Base-by-base conservation (phyloP, 306 rosid species). In the Ziziphus jujuba region DNA sequence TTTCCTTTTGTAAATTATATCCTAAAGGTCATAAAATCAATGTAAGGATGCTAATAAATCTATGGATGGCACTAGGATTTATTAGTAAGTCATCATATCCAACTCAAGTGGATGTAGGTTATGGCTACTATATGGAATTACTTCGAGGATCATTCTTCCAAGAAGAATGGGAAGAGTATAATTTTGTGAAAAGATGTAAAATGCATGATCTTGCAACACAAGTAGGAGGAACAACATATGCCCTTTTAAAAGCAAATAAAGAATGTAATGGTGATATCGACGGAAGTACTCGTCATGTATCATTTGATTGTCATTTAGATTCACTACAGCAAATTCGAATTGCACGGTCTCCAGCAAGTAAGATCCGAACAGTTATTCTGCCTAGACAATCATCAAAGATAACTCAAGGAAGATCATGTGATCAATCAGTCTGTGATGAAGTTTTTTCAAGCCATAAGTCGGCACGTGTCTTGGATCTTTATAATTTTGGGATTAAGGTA, bases 1-100 rank as follows among this genome's bases (percentile, higher is more conserved):
- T 34, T 34, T 3, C 38, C 38, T 34, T 3, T 34, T 34, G 38
- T 43, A 7, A 3, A 10, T 43, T 61, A 9, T 61, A 40, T 61
- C 66, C 52, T 40, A 43, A 61, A 21, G 53, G 22, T 22, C 40
- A 44, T 61, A 53, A 61, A 25, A 21, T 61, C 40, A 10, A 56
- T 14, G 61, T 56, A 2, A 9, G 12, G 1, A 34, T 3, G 3
- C 7, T 34, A 7, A 34, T 34, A 15, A 13, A 9, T 56, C 17
- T 56, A 9, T 56, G 61, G 61, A 28, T 28, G 17, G 28, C 61
- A 12, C 61, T 24, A 25, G 61, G 60, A 16, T 56, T 56, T 56
- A 25, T 56, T 12, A n/a, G n/a, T n/a, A n/a, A 15, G 38, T 6
- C 9, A 8, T 56, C 36, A 56, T 0, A 4, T 5, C 17, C 6